These are phyloP conservation scores for Triangularia verruculosa DNA, from an alignment of 2,329 filamentous ascomycete species.

Conservation along the genomic window DNA sequence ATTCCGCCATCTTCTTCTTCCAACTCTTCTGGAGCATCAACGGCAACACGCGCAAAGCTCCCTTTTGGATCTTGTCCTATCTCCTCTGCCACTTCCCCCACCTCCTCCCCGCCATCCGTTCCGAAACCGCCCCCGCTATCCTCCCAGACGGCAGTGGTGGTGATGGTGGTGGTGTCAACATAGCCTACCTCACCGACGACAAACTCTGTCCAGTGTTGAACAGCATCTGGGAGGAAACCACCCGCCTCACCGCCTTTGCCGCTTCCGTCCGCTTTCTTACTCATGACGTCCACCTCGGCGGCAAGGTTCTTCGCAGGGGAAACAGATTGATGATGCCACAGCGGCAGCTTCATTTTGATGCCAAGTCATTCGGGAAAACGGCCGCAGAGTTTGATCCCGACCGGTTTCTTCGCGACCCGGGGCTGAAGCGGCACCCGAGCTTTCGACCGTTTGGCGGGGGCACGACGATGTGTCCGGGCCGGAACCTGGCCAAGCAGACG, in stretches of 20 bases:
- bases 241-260: slow-evolving; percentile 25
- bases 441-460: slow-evolving; percentile 33
- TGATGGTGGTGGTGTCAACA: slow-evolving; percentile 34
- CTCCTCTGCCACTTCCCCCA: slow-evolving; percentile 25
- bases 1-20: slow-evolving; percentile 24
- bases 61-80: slow-evolving; percentile 31
- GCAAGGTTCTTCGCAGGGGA: slow-evolving; percentile 28
- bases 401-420: background rate
- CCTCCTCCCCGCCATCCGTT: slow-evolving; percentile 18
- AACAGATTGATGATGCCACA: slow-evolving; percentile 31
- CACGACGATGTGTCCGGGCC: slow-evolving; percentile 29
- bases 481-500: slow-evolving; percentile 21
- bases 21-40: slow-evolving; percentile 27
- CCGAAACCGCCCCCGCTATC: slow-evolving; percentile 28
- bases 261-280: slow-evolving; percentile 29
- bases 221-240: slow-evolving; percentile 30
- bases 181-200: slow-evolving; percentile 32
- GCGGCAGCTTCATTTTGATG: slow-evolving; percentile 30
- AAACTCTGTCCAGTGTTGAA: slow-evolving; percentile 25
- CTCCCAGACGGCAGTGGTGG: slow-evolving; percentile 26
- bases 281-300: slow-evolving; percentile 28
- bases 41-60: slow-evolving; percentile 30
- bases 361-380: slow-evolving; percentile 19
- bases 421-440: slow-evolving; percentile 16
- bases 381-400: background rate